A percentile compares a stretch with the other conserved stretches of the same genome.
These are phyloP conservation scores for Rhodotorula sp. DNA, from an alignment of 1,284 basidiomycete genomes.

Conservation along the genomic window DNA sequence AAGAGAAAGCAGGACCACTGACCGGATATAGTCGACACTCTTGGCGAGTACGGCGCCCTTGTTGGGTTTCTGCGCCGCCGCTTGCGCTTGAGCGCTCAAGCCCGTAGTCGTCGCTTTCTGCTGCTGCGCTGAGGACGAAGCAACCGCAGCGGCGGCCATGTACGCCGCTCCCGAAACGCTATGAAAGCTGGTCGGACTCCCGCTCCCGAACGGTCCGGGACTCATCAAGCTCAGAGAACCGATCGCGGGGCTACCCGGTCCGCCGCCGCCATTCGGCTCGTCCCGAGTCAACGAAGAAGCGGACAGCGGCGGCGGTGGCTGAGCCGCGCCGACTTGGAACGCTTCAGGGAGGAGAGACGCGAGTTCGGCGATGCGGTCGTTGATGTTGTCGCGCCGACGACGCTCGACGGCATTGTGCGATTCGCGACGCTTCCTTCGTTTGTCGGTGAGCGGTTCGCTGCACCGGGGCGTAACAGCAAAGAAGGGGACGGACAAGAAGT, in stretches of 20 bases:
- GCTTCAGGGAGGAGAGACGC: conserved; percentile 77
- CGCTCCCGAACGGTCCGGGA: conserved; percentile 2
- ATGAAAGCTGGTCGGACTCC: background rate
- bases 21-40: conserved; percentile 82
- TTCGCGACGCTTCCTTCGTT: conserved; percentile 71
- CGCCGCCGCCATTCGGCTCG: background rate
- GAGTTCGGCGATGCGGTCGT: conserved; percentile 86
- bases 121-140: background rate
- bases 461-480: no score
- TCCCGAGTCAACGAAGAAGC: conserved; percentile 60
- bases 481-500: background rate
- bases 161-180: background rate
- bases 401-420: conserved; percentile 89
- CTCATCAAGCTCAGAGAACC: conserved; percentile 27
- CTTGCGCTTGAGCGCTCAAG: background rate
- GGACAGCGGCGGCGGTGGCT: conserved; percentile 79
- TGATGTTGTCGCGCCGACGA: conserved; percentile 82
- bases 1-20: conserved; percentile 37
- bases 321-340: conserved; percentile 57
- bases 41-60: conserved; percentile 85
- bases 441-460: conserved; percentile 55
- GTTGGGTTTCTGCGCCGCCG: conserved; percentile 66
- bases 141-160: background rate
- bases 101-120: background rate
- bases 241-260: conserved; percentile 11